Evolutionary conservation across 2,329 filamentous ascomycete species (phyloP).

Genomic region (Plectosphaerella sp.): DNA sequence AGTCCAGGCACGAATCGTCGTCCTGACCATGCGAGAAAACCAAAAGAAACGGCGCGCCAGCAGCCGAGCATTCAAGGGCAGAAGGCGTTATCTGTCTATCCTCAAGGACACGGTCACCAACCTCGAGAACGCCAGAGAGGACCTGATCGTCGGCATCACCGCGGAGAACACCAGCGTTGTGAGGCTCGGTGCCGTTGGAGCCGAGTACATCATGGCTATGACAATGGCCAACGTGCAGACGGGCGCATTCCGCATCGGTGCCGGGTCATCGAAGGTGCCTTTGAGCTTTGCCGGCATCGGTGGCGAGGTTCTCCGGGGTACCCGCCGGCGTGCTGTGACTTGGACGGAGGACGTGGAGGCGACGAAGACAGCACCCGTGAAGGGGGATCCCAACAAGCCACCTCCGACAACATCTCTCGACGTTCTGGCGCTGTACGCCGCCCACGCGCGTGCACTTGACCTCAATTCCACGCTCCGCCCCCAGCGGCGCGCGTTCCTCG

Average conservation of each 20-base stretch:
- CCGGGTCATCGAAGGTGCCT: not conserved
- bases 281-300: not conserved
- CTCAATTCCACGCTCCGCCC: constrained; percentile 10
- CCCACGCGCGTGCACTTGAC: constrained; percentile 2
- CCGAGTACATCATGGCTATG: not conserved
- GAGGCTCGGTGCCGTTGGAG: constrained; percentile 1
- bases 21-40: constrained; percentile 4
- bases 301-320: constrained; percentile 7
- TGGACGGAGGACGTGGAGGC: constrained; percentile 10
- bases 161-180: not conserved
- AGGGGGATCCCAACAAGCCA: not conserved
- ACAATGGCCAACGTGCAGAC: constrained; percentile 2
- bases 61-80: not conserved
- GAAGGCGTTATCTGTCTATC: not conserved
- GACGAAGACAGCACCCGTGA: constrained; percentile 1
- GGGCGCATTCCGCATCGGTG: not conserved
- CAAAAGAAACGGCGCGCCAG: not conserved
- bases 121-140: constrained; percentile 11
- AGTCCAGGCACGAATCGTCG: constrained; percentile 7
- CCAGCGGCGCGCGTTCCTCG: constrained; percentile 10
- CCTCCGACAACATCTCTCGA: constrained; percentile 2
- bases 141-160: constrained; percentile 6
- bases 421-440: constrained; percentile 7
- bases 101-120: not conserved
- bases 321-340: constrained; percentile 7